These are phyloP conservation scores for Debaryomyces sp. DNA, from an alignment of 1,139 yeast species.

Conservation along the genomic window DNA sequence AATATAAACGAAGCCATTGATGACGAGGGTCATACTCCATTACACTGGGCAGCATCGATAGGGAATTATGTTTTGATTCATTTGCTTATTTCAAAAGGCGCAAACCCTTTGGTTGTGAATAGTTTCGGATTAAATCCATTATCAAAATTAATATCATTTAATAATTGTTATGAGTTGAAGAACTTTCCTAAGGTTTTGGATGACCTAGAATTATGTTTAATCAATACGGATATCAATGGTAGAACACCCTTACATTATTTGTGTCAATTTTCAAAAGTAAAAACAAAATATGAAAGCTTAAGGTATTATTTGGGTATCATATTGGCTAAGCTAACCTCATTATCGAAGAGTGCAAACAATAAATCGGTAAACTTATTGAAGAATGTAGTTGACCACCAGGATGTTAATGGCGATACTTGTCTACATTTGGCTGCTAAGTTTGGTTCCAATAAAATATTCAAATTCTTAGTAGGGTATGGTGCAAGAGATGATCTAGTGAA, in stretches of 20 bases:
- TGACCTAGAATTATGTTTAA: conserved; percentile 67
- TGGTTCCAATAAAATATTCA: conserved; percentile 41
- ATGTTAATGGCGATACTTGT: conserved; percentile 69
- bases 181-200: conserved; percentile 75
- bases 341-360: conserved; percentile 32
- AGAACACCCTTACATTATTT: conserved; percentile 75
- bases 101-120: conserved; percentile 76
- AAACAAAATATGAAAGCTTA: conserved; percentile 49
- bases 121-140: conserved; percentile 81
- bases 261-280: conserved; percentile 59
- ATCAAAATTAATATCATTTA: conserved; percentile 80
- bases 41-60: conserved; percentile 97
- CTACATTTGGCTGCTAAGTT: conserved; percentile 62
- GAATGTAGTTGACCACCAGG: conserved; percentile 70
- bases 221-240: conserved; percentile 72
- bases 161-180: conserved; percentile 80
- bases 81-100: conserved; percentile 68
- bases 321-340: conserved; percentile 38
- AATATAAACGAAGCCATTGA: conserved; percentile 87
- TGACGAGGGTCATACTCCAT: conserved; percentile 93
- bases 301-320: conserved; percentile 42
- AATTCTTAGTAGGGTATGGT: conserved; percentile 43
- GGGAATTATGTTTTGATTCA: conserved; percentile 77
- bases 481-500: conserved; percentile 52
- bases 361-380: conserved; percentile 49